Evolutionary conservation across 805 yeast species (phyloP).

Genomic region (Cyberlindnera meyerae): DNA sequence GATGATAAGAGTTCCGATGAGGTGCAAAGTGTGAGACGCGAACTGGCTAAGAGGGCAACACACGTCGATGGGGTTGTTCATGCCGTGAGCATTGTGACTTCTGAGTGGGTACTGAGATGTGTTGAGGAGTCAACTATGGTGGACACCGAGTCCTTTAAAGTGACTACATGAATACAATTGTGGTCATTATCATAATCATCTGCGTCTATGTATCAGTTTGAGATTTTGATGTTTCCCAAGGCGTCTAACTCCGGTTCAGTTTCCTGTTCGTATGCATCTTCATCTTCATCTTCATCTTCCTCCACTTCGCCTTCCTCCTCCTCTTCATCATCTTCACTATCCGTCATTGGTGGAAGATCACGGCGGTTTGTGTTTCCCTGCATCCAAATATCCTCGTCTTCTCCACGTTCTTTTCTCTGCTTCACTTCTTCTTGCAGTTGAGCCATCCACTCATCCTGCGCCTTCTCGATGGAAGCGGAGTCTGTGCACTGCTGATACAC

Average conservation of each 20-base stretch:
- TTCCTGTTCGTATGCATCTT: slow-evolving; percentile 21
- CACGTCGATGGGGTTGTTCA: slow-evolving; percentile 10
- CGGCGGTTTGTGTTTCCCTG: slow-evolving; percentile 71
- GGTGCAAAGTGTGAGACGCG: slow-evolving; percentile 8
- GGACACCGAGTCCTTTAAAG: slow-evolving; percentile 30
- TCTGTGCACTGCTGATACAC: slow-evolving; percentile 79
- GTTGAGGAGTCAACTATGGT: slow-evolving; percentile 29
- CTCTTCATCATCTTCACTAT: slow-evolving; percentile 26
- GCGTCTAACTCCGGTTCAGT: slow-evolving; percentile 21
- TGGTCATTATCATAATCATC: not conserved
- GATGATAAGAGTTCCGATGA: slow-evolving; percentile 2
- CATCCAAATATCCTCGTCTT: slow-evolving; percentile 64
- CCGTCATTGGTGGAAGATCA: slow-evolving; percentile 17
- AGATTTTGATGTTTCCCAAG: slow-evolving; percentile 16
- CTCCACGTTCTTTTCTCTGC: slow-evolving; percentile 51
- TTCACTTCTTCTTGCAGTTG: slow-evolving; percentile 60
- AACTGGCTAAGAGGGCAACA: slow-evolving; percentile 7
- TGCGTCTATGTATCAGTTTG: slow-evolving; percentile 3
- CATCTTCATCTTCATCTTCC: slow-evolving; percentile 23
- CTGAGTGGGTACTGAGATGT: slow-evolving; percentile 33
- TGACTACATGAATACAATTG: not conserved
- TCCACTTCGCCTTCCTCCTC: slow-evolving; percentile 17
- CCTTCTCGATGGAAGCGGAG: slow-evolving; percentile 61
- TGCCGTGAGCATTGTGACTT: slow-evolving; percentile 31
- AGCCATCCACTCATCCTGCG: slow-evolving; percentile 72